Conservation (phyloP, 441 rosid species). For the Erodium trifolium region DNA sequence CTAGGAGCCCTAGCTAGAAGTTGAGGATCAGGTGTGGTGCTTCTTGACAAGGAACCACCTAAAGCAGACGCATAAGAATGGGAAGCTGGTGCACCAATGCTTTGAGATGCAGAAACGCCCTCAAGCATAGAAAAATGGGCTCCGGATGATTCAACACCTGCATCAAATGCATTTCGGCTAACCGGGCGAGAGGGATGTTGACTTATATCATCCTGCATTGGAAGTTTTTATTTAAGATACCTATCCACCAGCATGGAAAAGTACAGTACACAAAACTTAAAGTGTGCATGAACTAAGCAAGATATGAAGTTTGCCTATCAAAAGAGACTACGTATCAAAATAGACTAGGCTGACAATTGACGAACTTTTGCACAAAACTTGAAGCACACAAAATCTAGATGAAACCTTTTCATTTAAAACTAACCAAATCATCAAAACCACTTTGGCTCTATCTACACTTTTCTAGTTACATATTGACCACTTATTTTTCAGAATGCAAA, state of each 20-base stretch:
- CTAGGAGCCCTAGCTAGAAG: slow-evolving; percentile 50
- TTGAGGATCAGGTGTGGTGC: slow-evolving; percentile 60
- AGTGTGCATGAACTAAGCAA: background rate
- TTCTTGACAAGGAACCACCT: slow-evolving; percentile 55
- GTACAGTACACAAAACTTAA: background rate
- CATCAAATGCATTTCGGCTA: slow-evolving; percentile 48
- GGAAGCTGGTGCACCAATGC: slow-evolving; percentile 36
- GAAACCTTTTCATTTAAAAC: background rate
- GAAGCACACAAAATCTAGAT: background rate
- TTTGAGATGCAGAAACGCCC: slow-evolving; percentile 26
- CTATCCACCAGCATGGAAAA: slow-evolving; percentile 25
- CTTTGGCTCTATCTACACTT: background rate
- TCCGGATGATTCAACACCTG: slow-evolving; percentile 38
- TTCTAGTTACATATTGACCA: background rate
- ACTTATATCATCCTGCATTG: slow-evolving; percentile 48
- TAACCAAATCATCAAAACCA: background rate
- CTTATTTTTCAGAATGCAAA: background rate
- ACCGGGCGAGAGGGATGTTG: slow-evolving; percentile 55
- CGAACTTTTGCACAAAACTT: background rate
- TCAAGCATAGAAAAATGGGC: slow-evolving; percentile 32
- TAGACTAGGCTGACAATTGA: background rate
- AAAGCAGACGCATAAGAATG: slow-evolving; percentile 55
- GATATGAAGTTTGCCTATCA: background rate
- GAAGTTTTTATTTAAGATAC: slow-evolving; percentile 7
- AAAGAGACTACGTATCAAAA: background rate